Evolutionary conservation across 495 filamentous ascomycete genomes (phyloP).

Genomic region (Trypethelium eluteriae): DNA sequence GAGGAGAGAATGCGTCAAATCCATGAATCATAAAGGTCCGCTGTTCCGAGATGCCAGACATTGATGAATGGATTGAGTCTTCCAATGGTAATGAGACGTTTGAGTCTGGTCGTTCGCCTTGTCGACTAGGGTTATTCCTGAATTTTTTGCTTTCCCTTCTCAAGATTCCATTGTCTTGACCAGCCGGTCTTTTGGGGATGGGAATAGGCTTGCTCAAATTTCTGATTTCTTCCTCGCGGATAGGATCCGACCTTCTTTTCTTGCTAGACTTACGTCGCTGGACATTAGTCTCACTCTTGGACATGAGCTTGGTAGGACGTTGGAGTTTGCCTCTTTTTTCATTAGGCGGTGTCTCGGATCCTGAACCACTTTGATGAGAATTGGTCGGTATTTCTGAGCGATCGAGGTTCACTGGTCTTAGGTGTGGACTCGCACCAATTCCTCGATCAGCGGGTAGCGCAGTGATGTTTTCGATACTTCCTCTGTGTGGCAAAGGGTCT

Average conservation of each 20-base stretch:
- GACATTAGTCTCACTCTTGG: constrained; percentile 27
- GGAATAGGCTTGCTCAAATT: constrained; percentile 67
- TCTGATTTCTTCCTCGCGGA: constrained; percentile 76
- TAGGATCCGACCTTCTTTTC: constrained; percentile 66
- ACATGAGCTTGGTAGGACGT: constrained; percentile 42
- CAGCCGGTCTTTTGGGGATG: constrained; percentile 51
- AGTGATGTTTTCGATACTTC: constrained; percentile 36
- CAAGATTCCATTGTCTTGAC: constrained; percentile 41
- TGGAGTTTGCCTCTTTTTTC: constrained; percentile 56
- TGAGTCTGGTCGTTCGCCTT: constrained; percentile 56
- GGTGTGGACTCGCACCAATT: constrained; percentile 35
- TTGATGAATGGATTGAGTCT: constrained; percentile 63
- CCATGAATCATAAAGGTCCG: constrained; percentile 68
- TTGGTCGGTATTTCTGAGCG: constrained; percentile 41
- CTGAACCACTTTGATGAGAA: constrained; percentile 41
- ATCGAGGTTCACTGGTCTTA: constrained; percentile 35
- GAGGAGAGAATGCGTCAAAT: constrained; percentile 66
- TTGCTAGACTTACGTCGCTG: constrained; percentile 69
- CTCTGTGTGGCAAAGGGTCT: neutral
- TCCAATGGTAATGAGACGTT: constrained; percentile 65
- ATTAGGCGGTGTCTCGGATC: constrained; percentile 42
- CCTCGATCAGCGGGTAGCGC: constrained; percentile 31
- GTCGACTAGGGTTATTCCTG: constrained; percentile 49
- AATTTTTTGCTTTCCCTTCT: constrained; percentile 59
- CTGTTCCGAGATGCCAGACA: constrained; percentile 61